Percentiles rank a stretch among this genome's conserved stretches.
phyloP scores from a whole-genome alignment of 306 rosid genomes.

The Ammopiptanthus mongolicus region DNA sequence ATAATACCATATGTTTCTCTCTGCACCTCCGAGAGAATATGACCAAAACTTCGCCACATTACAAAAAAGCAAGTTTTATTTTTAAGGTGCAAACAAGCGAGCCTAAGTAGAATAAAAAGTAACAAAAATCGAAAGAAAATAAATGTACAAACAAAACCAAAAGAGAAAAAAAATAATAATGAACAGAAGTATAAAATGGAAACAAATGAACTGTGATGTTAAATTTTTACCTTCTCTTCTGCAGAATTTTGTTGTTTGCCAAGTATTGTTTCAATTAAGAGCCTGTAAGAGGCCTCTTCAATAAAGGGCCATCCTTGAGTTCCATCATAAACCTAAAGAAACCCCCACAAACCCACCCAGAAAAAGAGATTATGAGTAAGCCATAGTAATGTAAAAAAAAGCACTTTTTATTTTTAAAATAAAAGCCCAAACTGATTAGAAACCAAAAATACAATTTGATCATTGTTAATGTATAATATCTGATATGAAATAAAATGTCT shows the following conservation, averaged over 20 bases:
- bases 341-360: neutral
- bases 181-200: neutral
- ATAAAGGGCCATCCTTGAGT: constrained; percentile 39
- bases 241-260: constrained; percentile 14
- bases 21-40: neutral
- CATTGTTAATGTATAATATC: too few species aligned
- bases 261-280: constrained; percentile 36
- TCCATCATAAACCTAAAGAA: constrained; percentile 46
- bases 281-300: constrained; percentile 38
- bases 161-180: neutral
- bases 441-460: too few species aligned
- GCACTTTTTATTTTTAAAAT: neutral
- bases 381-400: neutral
- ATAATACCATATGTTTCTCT: neutral
- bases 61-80: neutral
- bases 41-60: neutral
- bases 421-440: too few species aligned
- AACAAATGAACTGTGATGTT: neutral
- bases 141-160: neutral
- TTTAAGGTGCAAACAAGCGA: neutral
- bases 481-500: too few species aligned
- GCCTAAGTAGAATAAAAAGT: neutral
- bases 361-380: neutral
- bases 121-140: neutral
- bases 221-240: constrained; percentile 22